Percentiles rank a stretch among this genome's conserved stretches.
These are phyloP conservation scores for Parachlorella kessleri DNA, from an alignment of 139 green algal genomes.

Conservation along the genomic window DNA sequence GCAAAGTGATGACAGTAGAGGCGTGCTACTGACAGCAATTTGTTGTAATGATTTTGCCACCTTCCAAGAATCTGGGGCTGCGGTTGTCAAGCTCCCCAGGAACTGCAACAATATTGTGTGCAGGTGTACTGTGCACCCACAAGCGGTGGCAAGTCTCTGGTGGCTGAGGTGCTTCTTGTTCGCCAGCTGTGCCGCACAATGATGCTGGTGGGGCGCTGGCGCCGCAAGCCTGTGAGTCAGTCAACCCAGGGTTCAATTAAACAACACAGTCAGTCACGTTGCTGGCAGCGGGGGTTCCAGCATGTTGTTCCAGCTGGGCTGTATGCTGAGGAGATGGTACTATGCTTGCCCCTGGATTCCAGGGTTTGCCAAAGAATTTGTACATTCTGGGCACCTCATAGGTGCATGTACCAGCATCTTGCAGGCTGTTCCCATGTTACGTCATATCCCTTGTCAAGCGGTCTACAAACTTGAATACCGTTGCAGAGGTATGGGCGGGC, in stretches of 20 bases:
- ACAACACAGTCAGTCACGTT: no score
- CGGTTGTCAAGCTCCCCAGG: not conserved
- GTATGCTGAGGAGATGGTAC: not conserved
- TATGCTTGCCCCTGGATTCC: not conserved
- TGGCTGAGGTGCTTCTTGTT: slow-evolving; percentile 85
- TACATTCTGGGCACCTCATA: not conserved
- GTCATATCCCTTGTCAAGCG: not conserved
- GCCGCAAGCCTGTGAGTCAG: not conserved
- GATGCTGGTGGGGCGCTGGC: not conserved
- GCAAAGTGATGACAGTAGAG: not conserved
- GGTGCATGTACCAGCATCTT: not conserved
- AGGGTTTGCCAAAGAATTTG: not conserved
- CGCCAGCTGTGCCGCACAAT: slow-evolving; percentile 44
- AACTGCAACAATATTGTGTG: slow-evolving; percentile 45
- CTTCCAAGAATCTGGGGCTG: not conserved
- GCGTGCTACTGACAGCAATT: not conserved
- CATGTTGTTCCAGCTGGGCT: not conserved
- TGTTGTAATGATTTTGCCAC: not conserved
- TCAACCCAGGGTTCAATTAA: no score
- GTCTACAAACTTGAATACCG: not conserved
- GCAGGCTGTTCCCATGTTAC: not conserved
- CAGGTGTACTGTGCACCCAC: slow-evolving; percentile 88
- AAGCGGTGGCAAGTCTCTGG: slow-evolving; percentile 83
- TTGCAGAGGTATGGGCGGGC: slow-evolving; percentile 32
- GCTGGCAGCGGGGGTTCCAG: not conserved